Base-by-base conservation (phyloP, 1,284 basidiomycete species). In the Agaricales sp. region DNA sequence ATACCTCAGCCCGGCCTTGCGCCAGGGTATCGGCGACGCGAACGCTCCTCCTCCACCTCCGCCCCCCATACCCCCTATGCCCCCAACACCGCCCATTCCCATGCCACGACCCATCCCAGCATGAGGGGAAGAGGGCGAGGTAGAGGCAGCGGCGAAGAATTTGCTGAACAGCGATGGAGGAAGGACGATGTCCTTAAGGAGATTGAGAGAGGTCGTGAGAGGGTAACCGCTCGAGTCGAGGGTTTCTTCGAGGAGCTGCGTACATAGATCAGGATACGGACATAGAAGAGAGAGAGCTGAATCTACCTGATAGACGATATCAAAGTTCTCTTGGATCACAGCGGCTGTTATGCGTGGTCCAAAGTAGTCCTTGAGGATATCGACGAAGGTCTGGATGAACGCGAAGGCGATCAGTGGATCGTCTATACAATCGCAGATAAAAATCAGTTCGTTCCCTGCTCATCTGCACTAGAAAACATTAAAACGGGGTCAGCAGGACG, bases 21-120 rank as follows among this genome's bases (percentile, higher is more conserved):
- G 77, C 94, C 94, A 98, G 3, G 93, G 92, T 61, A 97, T 94
- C 1, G 92, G 89, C 3, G 91, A 92, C 1, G 91, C 82, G 58
- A 97, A 94, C 0, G 91, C 84, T 13, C 86, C 78, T 0, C 81
- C 71, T 26, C 61, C 62, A 52, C 54, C 61, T 44, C 68, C 65
- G 46, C 67, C 55, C 21, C 66, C 65, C n/a, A n/a, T n/a, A 35
- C 30, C n/a, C 11, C 30, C 30, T n/a, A 35, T 35, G 8, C 30
- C 30, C n/a, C 30, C 30, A 8, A 35, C 30, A 8, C 69, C 67
- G 13, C 70, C 70, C 49, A 69, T 65, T 51, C 66, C 69, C 46
- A 72, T 66, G 1, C 68, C 65, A 8, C 67, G 56, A 35, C 63
- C 69, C 50, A 72, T 64, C 53, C 73, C 73, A 35, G 30, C 30